Base-by-base conservation (phyloP, 202 grass and related monocot genomes). In the Schoenoplectus triqueter region DNA sequence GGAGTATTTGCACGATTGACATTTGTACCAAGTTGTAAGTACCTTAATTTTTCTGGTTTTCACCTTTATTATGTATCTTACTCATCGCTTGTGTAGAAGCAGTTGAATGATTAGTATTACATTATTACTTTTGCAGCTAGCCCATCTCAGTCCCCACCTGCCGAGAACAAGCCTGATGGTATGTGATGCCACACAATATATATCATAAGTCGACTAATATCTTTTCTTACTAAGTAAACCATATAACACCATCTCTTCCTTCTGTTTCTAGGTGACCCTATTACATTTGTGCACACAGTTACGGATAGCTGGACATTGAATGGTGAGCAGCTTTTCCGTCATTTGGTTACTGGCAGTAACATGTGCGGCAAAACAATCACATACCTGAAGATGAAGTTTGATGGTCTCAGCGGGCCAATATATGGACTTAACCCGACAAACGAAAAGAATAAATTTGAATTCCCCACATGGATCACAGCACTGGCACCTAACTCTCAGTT, bases 211-310 rank as follows among this genome's bases (percentile, higher is more conserved):
- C 31, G 31, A 31, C 31, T 31, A 31, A 55, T 52, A 68, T 55
- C 4, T 10, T 71, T 66, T 69, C 13, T 57, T 56, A 59, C 15
- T 17, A 56, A 40, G 78, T 76, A 42, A 57, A 41, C 54, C 31
- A 31, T 31, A 31, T 31, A 31, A 31, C 31, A 31, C 31, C 31
- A 31, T 31, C 31, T 31, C 31, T 64, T 81, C 18, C 59, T 63
- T 57, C 2, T 81, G 47, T 39, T 81, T 80, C 60, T 61, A 87
- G 89, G 77, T 6, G 46, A 70, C 14, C 87, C 90, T 0, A 10
- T 98, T 54, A 87, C 93, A 71, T 91, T 98, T 62, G 84, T 98
- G 75, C 96, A 98, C 90, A 65, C 71, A 44, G 86, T 98, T 56
- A 98, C 62, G 65, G 9, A 88, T 83, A 49, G 88, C 31, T 98